Evolutionary conservation across 768 basidiomycete genomes (phyloP).

Genomic region (Hericium coralloides): DNA sequence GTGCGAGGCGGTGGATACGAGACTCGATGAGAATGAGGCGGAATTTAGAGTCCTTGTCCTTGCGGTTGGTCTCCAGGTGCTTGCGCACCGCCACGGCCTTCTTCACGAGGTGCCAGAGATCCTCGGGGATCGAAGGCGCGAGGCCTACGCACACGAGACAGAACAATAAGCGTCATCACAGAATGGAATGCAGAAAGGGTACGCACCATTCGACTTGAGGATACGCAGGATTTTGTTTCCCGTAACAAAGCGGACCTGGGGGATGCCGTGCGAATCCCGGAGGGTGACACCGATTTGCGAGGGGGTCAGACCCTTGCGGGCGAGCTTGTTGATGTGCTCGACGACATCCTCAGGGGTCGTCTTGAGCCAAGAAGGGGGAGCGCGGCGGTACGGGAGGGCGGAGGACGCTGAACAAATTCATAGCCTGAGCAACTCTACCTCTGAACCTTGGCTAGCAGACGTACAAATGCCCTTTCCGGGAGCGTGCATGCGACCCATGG

Average conservation of each 20-base stretch:
- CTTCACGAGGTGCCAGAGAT: slow-evolving; percentile 99
- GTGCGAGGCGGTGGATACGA: slow-evolving; percentile 93
- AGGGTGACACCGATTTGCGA: slow-evolving; percentile 98
- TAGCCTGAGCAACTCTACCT: neutral
- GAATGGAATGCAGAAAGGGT: neutral
- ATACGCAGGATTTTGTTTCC: slow-evolving; percentile 99
- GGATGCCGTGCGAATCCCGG: slow-evolving; percentile 96
- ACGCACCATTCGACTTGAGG: slow-evolving; percentile 86
- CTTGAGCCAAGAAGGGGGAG: slow-evolving; percentile 96
- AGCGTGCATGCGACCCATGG: slow-evolving; percentile 99
- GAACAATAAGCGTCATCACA: slow-evolving; percentile 6
- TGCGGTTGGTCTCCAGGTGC: slow-evolving; percentile 96
- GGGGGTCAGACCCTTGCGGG: slow-evolving; percentile 94
- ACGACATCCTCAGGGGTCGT: slow-evolving; percentile 90
- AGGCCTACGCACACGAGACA: slow-evolving; percentile 58
- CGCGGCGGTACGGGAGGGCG: slow-evolving; percentile 93
- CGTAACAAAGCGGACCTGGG: slow-evolving; percentile 96
- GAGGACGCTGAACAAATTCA: slow-evolving; percentile 56
- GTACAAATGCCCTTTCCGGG: slow-evolving; percentile 99
- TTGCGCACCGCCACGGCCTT: slow-evolving; percentile 99
- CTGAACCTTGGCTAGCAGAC: slow-evolving; percentile 19
- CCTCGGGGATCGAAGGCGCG: slow-evolving; percentile 96
- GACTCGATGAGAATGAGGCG: slow-evolving; percentile 99
- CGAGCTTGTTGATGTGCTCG: slow-evolving; percentile 95
- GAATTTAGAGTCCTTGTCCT: slow-evolving; percentile 97